These are phyloP conservation scores for Mortierella sp. DNA, from an alignment of 371 early-diverging fungal genomes.

Conservation along the genomic window DNA sequence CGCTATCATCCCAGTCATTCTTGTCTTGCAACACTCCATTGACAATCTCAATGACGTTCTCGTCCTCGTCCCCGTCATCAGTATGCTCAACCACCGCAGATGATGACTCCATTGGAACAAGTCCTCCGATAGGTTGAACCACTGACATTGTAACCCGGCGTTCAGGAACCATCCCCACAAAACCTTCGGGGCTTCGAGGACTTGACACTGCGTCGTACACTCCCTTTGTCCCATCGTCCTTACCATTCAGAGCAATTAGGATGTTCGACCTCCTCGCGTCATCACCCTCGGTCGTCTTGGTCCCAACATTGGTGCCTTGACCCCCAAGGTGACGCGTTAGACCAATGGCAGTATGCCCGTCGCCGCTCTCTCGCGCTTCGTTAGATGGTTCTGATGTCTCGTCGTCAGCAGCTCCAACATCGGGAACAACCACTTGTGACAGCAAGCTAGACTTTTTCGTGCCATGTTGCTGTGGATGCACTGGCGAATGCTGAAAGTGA, in stretches of 20 bases:
- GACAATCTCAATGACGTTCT: constrained; percentile 20
- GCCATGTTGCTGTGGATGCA: constrained; percentile 18
- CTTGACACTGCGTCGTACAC: background rate
- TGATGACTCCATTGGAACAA: constrained; percentile 5
- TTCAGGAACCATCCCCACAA: constrained; percentile 13
- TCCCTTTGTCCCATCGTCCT: constrained; percentile 1
- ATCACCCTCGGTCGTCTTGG: background rate
- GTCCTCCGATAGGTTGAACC: background rate
- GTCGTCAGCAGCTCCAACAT: background rate
- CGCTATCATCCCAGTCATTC: background rate
- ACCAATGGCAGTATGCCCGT: background rate
- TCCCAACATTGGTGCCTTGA: background rate
- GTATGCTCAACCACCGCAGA: constrained; percentile 1
- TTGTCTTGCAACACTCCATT: constrained; percentile 10
- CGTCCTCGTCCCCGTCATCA: background rate
- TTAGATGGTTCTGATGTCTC: too few relatives aligned
- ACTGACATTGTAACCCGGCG: constrained; percentile 1
- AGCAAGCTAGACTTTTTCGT: constrained; percentile 23
- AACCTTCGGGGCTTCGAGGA: background rate
- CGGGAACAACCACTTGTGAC: constrained; percentile 5
- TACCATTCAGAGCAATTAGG: constrained; percentile 22
- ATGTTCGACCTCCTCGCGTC: constrained; percentile 5
- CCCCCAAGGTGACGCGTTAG: too few relatives aligned
- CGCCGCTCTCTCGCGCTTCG: background rate
- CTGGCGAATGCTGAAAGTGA: background rate